Evolutionary conservation across 257 asterid species (phyloP).

Genomic region (Orobanche coerulescens): DNA sequence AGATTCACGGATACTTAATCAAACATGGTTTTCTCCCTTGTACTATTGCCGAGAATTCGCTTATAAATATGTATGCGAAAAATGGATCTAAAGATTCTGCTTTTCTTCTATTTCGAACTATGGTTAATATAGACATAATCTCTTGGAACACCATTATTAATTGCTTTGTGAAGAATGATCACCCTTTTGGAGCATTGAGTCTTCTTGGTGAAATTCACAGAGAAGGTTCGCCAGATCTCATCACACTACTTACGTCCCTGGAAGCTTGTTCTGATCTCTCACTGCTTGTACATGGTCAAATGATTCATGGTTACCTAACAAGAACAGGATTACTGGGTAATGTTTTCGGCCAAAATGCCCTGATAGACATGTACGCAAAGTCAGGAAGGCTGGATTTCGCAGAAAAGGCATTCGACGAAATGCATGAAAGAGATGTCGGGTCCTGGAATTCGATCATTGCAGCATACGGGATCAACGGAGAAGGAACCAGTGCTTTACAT

Average conservation of each 20-base stretch:
- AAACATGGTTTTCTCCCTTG: conserved; percentile 36
- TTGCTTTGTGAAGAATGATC: conserved; percentile 35
- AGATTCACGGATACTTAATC: conserved; percentile 39
- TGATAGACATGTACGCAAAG: conserved; percentile 45
- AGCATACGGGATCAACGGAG: conserved; percentile 41
- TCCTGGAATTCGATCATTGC: conserved; percentile 44
- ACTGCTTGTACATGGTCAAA: conserved; percentile 25
- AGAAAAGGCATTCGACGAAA: conserved; percentile 31
- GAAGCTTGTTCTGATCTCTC: conserved; percentile 40
- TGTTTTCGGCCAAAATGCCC: conserved; percentile 37
- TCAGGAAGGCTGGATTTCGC: conserved; percentile 35
- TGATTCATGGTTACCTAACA: conserved; percentile 31
- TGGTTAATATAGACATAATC: conserved; percentile 31
- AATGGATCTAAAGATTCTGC: conserved; percentile 22
- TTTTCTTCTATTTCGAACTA: conserved; percentile 26
- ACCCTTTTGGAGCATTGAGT: conserved; percentile 25
- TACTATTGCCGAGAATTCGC: conserved; percentile 33
- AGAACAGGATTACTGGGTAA: conserved; percentile 33
- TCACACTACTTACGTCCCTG: conserved; percentile 34
- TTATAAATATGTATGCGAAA: conserved; percentile 36
- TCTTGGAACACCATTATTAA: conserved; percentile 46
- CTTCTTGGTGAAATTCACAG: conserved; percentile 29
- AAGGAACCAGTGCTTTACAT: conserved; percentile 25
- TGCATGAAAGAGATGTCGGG: conserved; percentile 32
- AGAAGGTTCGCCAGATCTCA: conserved; percentile 30